These are phyloP conservation scores for Eustoma russellianum DNA, from an alignment of 257 asterid genomes.

Conservation along the genomic window DNA sequence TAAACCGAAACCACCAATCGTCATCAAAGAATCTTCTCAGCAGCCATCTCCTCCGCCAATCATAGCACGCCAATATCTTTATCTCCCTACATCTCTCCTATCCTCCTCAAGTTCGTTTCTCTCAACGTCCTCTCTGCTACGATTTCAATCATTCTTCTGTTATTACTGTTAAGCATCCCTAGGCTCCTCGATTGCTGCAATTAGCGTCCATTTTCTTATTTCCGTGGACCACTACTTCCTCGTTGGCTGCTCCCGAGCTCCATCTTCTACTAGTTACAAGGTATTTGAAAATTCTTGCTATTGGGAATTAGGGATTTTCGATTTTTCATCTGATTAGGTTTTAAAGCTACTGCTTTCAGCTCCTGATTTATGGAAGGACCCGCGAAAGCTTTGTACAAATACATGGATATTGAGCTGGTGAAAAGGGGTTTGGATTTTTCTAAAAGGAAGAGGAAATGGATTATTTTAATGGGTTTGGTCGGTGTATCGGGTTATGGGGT, in stretches of 20 bases:
- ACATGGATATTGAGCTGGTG: slow-evolving; percentile 55
- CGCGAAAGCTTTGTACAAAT: too few relatives aligned
- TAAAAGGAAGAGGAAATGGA: slow-evolving; percentile 65
- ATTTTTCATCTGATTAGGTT: slow-evolving; percentile 5
- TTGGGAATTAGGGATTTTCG: slow-evolving; percentile 9
- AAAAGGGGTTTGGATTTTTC: slow-evolving; percentile 42
- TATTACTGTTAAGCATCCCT: slow-evolving; percentile 26
- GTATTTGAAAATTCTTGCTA: background rate
- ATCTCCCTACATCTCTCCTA: background rate
- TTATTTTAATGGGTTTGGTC: slow-evolving; percentile 48
- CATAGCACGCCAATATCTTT: background rate
- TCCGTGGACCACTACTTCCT: slow-evolving; percentile 2
- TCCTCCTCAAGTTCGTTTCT: slow-evolving; percentile 12
- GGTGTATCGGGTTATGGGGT: slow-evolving; percentile 76
- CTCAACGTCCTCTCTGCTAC: background rate
- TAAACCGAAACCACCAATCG: background rate
- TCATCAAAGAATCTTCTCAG: too few relatives aligned
- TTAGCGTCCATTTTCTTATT: slow-evolving; percentile 14
- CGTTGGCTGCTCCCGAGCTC: background rate
- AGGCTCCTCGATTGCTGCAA: slow-evolving; percentile 32
- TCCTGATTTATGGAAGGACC: too few relatives aligned
- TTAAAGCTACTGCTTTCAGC: background rate
- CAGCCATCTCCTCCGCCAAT: background rate
- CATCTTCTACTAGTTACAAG: background rate
- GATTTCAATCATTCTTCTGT: background rate